phyloP scores from a whole-genome alignment of 2,329 filamentous ascomycete genomes.

The Aspergillus quadrilineatus region DNA sequence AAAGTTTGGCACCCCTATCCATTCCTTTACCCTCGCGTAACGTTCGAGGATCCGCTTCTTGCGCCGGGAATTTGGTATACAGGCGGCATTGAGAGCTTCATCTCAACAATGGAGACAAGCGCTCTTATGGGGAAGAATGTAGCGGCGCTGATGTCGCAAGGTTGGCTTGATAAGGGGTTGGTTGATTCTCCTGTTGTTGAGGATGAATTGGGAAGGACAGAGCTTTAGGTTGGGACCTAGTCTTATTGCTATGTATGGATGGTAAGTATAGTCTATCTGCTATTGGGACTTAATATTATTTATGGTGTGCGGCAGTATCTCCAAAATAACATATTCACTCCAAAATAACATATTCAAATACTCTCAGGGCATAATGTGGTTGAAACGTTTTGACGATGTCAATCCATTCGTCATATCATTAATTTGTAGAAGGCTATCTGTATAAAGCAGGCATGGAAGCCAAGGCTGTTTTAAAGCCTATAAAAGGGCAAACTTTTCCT shows the following conservation, averaged over 20 bases:
- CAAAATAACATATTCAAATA: slow-evolving; percentile 1
- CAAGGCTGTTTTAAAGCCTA: slow-evolving; percentile 10
- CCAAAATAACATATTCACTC: slow-evolving; percentile 1
- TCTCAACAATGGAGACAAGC: slow-evolving; percentile 96
- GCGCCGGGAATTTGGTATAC: slow-evolving; percentile 57
- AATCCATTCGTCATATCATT: slow-evolving; percentile 20
- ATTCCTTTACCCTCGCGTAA: slow-evolving; percentile 75
- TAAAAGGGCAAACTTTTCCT: slow-evolving; percentile 22
- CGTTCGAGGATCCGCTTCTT: slow-evolving; percentile 78
- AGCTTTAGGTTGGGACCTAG: too few relatives aligned
- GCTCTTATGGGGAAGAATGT: slow-evolving; percentile 76
- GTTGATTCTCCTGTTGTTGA: slow-evolving; percentile 2
- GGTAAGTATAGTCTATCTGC: too few relatives aligned
- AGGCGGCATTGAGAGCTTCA: slow-evolving; percentile 80
- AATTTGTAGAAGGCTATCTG: slow-evolving; percentile 12
- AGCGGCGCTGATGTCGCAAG: slow-evolving; percentile 56
- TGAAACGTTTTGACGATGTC: neutral
- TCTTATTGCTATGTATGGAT: too few relatives aligned
- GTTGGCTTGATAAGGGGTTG: slow-evolving; percentile 42
- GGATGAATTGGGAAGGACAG: too few relatives aligned
- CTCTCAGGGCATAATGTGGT: too few relatives aligned
- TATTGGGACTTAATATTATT: too few relatives aligned
- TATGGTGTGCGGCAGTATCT: too few relatives aligned
- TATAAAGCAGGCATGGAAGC: neutral
- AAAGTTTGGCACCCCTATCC: slow-evolving; percentile 85